Conservation (phyloP, 495 filamentous ascomycete genomes). For the Durotheca rogersii region DNA sequence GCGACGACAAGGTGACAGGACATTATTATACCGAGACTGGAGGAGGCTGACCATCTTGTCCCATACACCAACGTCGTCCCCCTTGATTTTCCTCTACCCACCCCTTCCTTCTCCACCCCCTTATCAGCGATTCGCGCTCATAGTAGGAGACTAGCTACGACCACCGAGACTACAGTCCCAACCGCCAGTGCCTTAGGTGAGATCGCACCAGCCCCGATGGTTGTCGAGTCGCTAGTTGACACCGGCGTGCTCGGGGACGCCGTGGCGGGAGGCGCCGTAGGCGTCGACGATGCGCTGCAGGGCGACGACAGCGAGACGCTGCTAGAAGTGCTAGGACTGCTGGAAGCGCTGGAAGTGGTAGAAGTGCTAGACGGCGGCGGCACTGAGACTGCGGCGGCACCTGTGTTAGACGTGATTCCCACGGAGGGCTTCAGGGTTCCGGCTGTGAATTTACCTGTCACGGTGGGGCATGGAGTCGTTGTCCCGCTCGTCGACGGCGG, state of each 20-base stretch:
- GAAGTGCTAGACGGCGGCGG: not conserved
- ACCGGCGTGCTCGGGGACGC: slow-evolving; percentile 17
- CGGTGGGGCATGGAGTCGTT: slow-evolving; percentile 21
- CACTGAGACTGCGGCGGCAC: slow-evolving; percentile 4
- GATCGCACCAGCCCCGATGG: not conserved
- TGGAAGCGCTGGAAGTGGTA: too few species aligned
- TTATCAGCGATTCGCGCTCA: not conserved
- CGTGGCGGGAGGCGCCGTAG: too few species aligned
- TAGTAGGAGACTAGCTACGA: slow-evolving; percentile 8
- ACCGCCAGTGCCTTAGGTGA: slow-evolving; percentile 3
- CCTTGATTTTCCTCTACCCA: too few species aligned
- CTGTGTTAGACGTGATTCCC: slow-evolving; percentile 8
- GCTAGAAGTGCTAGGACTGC: not conserved
- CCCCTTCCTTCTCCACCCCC: too few species aligned
- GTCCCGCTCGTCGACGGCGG: slow-evolving; percentile 9
- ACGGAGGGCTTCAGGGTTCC: too few species aligned
- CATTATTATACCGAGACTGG: too few species aligned
- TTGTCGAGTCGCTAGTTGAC: slow-evolving; percentile 17
- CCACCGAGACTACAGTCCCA: not conserved
- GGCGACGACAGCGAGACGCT: not conserved
- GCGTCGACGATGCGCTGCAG: slow-evolving; percentile 7
- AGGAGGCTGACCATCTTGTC: too few species aligned
- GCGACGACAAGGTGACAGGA: too few species aligned
- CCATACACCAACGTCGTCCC: too few species aligned
- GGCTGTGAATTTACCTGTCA: slow-evolving; percentile 15